Evolutionary conservation across 371 early-diverging fungal species (phyloP), one percentile per base, ranked within the genome.

Genomic region (Apophysomyces trapeziformis): DNA sequence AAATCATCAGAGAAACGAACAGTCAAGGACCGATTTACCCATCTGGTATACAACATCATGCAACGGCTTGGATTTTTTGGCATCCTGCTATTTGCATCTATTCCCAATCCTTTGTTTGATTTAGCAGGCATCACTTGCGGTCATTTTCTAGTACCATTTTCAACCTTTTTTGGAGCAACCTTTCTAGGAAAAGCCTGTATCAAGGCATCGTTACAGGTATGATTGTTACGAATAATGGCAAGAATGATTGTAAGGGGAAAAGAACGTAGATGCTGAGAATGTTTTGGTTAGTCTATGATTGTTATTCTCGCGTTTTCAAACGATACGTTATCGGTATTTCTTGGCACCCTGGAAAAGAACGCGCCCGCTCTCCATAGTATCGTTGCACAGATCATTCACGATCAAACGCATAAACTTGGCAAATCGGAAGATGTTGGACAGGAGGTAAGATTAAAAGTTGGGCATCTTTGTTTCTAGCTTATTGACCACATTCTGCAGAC

Each of bases 21-120:
- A 9, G 66, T 85, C 43, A 85, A 85, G 43, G 93, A 95, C 60
- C 73, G 80, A 0, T 77, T 85, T 7, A 80, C 92, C 21, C 72
- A 90, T 11, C 70, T 76, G 57, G 80, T 96, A 38, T 85, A 90
- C 75, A 66, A 82, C 18, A 69, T 89, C 41, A 82, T 96, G 72
- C 84, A 86, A 63, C 84, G 83, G 1, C 76, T 92, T 7, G 97
- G 96, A 1, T 96, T 96, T 70, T 83, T 87, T 61, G 96, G 96
- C 43, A 96, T 97, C 38, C 82, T 97, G 18, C 65, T 95, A 5
- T 93, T 92, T 76, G 97, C 97, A 7, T 95, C 95, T 80, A 93
- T 96, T 57, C 97, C 97, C 9, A 97, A 96, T 66, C 96, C 97
- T n/a, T 74, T 97, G 38, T 97, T 96, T 77, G 97, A 96, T 71